Evolutionary conservation across 805 yeast genomes (phyloP).

Genomic region (Metschnikowia bowlesiae): DNA sequence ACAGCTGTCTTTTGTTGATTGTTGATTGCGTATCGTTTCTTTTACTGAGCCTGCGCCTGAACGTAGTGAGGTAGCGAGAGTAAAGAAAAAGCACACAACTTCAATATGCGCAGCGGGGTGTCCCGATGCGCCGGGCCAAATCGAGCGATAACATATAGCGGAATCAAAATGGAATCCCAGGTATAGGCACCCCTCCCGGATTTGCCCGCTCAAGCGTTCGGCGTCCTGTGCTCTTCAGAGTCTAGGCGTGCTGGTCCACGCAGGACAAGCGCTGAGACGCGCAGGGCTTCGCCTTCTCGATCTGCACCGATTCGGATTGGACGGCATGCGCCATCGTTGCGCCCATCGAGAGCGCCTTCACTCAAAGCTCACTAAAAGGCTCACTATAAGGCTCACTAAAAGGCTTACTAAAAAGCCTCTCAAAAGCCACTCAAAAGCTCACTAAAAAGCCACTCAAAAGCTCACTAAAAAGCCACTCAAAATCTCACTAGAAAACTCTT

Average conservation of each 20-base stretch:
- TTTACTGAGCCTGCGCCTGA: slow-evolving; percentile 2
- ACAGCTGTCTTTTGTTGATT: not conserved
- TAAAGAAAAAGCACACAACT: not conserved
- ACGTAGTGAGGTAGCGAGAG: not conserved
- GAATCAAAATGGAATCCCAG: not conserved
- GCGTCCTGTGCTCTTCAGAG: not conserved
- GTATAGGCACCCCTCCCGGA: not conserved
- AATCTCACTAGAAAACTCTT: too few relatives aligned
- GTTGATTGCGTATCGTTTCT: not conserved
- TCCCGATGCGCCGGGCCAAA: too few relatives aligned
- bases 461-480: too few relatives aligned
- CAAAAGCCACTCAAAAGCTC: too few relatives aligned
- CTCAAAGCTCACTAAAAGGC: too few relatives aligned
- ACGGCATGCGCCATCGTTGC: not conserved
- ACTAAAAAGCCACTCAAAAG: too few relatives aligned
- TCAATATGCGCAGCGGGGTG: not conserved
- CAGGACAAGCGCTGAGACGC: not conserved
- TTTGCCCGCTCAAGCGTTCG: not conserved
- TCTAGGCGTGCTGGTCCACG: not conserved
- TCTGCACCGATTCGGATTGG: not conserved
- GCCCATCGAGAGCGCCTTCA: too few relatives aligned
- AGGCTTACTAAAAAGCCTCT: too few relatives aligned
- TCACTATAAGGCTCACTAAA: too few relatives aligned
- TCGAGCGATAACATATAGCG: not conserved
- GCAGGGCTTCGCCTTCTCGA: not conserved